These are phyloP conservation scores for Peniophora sp. DNA, from an alignment of 1,284 basidiomycete genomes.

Conservation along the genomic window DNA sequence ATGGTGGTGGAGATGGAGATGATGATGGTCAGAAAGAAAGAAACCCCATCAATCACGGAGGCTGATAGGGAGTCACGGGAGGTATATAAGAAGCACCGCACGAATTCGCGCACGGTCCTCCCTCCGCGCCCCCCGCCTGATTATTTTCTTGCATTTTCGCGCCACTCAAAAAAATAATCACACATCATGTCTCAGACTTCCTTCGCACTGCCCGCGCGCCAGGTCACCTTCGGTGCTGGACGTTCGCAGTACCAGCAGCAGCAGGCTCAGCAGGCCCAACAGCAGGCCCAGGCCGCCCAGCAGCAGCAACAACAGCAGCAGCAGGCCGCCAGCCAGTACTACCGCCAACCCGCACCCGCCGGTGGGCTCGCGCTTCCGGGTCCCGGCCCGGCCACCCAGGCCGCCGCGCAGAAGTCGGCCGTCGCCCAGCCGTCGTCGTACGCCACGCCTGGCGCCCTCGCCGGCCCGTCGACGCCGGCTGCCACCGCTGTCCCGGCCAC, in stretches of 20 bases:
- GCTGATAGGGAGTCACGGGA: no score
- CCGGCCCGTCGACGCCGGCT: slow-evolving; percentile 47
- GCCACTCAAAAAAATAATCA: neutral
- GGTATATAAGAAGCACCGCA: no score
- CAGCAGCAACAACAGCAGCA: slow-evolving; percentile 28
- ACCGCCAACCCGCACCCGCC: slow-evolving; percentile 22
- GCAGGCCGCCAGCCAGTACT: slow-evolving; percentile 35
- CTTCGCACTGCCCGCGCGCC: slow-evolving; percentile 67
- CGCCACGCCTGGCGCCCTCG: slow-evolving; percentile 23
- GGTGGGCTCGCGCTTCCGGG: slow-evolving; percentile 35
- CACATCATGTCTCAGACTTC: slow-evolving; percentile 27
- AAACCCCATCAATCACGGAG: slow-evolving; percentile 3
- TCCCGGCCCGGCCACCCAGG: slow-evolving; percentile 22
- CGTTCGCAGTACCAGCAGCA: slow-evolving; percentile 34
- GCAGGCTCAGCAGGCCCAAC: slow-evolving; percentile 35
- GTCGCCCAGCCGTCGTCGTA: slow-evolving; percentile 17
- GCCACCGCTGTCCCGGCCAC: slow-evolving; percentile 44
- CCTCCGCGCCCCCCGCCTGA: slow-evolving; percentile 9
- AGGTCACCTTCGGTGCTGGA: slow-evolving; percentile 61
- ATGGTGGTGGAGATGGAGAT: neutral
- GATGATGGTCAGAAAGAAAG: slow-evolving; percentile 8
- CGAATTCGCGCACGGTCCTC: no score
- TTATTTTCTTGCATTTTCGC: no score
- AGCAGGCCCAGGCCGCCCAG: slow-evolving; percentile 20
- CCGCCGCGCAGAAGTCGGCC: slow-evolving; percentile 10